Conservation (phyloP, 2,329 filamentous ascomycete genomes). For the Cyclaneusma minus region DNA sequence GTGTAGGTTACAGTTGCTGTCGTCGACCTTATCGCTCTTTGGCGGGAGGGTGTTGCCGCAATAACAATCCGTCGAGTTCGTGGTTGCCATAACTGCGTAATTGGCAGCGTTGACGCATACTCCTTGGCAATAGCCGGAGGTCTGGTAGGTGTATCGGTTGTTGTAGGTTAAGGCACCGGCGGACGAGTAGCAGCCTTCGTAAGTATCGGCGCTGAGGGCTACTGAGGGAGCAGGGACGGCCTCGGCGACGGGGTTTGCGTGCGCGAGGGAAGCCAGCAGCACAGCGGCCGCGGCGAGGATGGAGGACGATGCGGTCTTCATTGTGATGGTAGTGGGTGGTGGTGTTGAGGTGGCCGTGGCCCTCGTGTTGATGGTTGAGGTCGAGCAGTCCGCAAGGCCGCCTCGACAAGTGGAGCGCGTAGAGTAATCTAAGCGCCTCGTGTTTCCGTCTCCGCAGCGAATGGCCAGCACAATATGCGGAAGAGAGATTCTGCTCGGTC, state of each 20-base stretch:
- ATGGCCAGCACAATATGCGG: no score
- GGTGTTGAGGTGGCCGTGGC: slow-evolving; percentile 12
- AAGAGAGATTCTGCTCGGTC: no score
- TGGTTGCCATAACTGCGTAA: slow-evolving; percentile 5
- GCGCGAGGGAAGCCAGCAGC: slow-evolving; percentile 7
- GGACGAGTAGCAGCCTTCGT: slow-evolving; percentile 15
- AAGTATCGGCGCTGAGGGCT: slow-evolving; percentile 1
- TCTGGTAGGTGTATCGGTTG: slow-evolving; percentile 13
- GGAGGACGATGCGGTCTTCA: slow-evolving; percentile 10
- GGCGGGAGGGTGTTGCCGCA: slow-evolving; percentile 16
- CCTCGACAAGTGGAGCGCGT: no score
- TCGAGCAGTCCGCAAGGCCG: no score
- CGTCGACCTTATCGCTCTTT: slow-evolving; percentile 6
- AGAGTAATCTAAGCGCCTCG: no score
- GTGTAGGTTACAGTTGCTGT: slow-evolving; percentile 9
- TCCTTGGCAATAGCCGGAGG: slow-evolving; percentile 12
- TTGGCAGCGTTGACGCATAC: slow-evolving; percentile 9
- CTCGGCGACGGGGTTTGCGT: slow-evolving; percentile 7
- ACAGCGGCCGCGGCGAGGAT: slow-evolving; percentile 6
- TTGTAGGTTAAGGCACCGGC: slow-evolving; percentile 12
- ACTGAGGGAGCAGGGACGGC: slow-evolving; percentile 2
- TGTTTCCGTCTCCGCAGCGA: no score
- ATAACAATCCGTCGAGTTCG: slow-evolving; percentile 12
- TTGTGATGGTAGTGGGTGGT: slow-evolving; percentile 9
- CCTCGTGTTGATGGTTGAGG: slow-evolving; percentile 5